Base-by-base conservation (phyloP, 805 yeast species). In the Candida sanyiensis region DNA sequence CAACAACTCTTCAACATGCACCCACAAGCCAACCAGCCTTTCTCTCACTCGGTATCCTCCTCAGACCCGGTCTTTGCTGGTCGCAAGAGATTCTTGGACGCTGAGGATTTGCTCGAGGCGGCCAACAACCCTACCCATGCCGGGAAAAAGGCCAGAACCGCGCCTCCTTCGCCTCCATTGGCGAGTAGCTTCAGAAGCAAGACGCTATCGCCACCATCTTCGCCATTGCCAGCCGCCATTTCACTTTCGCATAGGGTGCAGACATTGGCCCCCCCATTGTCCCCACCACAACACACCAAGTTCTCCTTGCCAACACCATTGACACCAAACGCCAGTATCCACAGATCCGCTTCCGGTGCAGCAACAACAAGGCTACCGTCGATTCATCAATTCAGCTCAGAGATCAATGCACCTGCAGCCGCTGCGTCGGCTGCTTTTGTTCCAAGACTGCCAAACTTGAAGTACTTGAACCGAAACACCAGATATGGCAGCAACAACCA, bases 81-180 rank as follows among this genome's bases (percentile, higher is more conserved):
- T 12, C 50, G 55, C 42, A 54, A 54, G 42, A 51, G 58, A 44
- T 50, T 48, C 26, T 29, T 51, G 25, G 54, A 51, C 8, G 40
- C 40, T 15, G 43, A 35, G 7, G 44, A 43, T 11, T 26, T 26
- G 19, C 16, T 27, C 18, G 33, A 28, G n/a, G 29, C 20, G 4
- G 7, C 19, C 18, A 27, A 17, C 18, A 27, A 15, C 22, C n/a
- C n/a, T n/a, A n/a, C n/a, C n/a, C n/a, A n/a, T 7, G 28, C 38
- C n/a, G 33, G 36, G 36, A 69, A 69, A 49, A 55, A 70, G 35
- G 59, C 70, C n/a, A 58, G 65, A 49, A 67, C 73, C 8, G 72
- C 73, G 4, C 73, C 73, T 24, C 69, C 73, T 10, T 65, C 69
- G 13, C 64, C 66, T 9, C 67, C 64, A n/a, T 50, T 51, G 19